Conservation (phyloP, 345 rosid species). For the Cardamine occulta region DNA sequence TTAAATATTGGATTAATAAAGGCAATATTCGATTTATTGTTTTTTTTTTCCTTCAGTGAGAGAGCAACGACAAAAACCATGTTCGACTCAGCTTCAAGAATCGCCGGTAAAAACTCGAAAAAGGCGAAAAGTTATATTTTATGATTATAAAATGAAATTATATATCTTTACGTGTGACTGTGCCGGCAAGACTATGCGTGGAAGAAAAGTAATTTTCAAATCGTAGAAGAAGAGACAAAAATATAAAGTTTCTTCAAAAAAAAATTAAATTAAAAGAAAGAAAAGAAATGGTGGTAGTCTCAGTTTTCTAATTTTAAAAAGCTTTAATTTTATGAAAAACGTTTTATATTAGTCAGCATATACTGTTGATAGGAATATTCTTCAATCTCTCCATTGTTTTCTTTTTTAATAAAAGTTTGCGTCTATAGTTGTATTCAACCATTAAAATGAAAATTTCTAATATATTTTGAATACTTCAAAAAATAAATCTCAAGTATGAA, state of each 20-base stretch:
- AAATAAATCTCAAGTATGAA: background rate
- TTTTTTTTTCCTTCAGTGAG: background rate
- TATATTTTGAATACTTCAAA: background rate
- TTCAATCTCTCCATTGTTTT: conserved; percentile 11
- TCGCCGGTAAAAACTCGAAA: conserved; percentile 37
- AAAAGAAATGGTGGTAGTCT: conserved; percentile 22
- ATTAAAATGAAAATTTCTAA: background rate
- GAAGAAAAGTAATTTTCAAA: conserved; percentile 29
- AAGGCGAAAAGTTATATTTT: conserved; percentile 19
- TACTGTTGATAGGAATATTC: conserved; percentile 35
- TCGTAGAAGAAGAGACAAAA: conserved; percentile 43
- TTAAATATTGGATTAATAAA: conserved; percentile 28
- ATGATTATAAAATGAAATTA: conserved; percentile 20
- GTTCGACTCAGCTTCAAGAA: conserved; percentile 15
- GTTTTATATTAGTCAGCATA: conserved; percentile 30
- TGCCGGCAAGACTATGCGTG: conserved; percentile 31
- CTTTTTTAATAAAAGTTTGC: background rate
- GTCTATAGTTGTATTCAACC: background rate
- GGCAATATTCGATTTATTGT: conserved; percentile 2
- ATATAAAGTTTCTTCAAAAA: conserved; percentile 20
- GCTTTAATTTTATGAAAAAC: background rate
- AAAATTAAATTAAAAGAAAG: background rate
- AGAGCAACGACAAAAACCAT: conserved; percentile 42
- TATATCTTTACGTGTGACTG: conserved; percentile 23
- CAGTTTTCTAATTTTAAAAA: background rate